phyloP scores from a whole-genome alignment of 495 filamentous ascomycete species.

The Pseudevernia furfuracea region DNA sequence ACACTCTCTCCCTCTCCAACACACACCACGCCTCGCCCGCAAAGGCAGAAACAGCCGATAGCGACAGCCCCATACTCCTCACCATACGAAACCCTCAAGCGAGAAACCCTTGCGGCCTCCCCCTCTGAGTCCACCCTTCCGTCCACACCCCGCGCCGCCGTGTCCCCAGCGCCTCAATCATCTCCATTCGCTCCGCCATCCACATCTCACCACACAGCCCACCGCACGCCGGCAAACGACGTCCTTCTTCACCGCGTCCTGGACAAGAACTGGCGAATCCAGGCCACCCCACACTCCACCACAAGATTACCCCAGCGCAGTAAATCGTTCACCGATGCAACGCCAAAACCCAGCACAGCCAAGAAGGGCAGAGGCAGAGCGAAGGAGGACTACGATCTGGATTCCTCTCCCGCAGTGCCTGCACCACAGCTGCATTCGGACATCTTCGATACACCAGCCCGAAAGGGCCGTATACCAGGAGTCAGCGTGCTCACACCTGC shows the following conservation, averaged over 20 bases:
- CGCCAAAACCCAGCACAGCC: conserved; percentile 24
- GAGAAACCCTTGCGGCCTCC: conserved; percentile 43
- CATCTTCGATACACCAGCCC: conserved; percentile 48
- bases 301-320: conserved; percentile 23
- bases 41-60: conserved; percentile 40
- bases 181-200: conserved; percentile 46
- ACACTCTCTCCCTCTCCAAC: conserved; percentile 48
- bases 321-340: conserved; percentile 27
- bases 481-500: conserved; percentile 69
- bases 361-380: conserved; percentile 36
- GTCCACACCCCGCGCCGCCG: conserved; percentile 37
- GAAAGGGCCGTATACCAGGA: conserved; percentile 44
- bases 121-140: conserved; percentile 40
- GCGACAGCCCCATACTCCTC: conserved; percentile 56
- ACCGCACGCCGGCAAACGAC: conserved; percentile 40
- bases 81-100: conserved; percentile 57
- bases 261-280: conserved; percentile 88
- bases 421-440: conserved; percentile 76
- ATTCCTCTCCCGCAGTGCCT: conserved; percentile 70
- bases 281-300: conserved; percentile 75
- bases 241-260: conserved; percentile 78
- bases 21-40: conserved; percentile 45
- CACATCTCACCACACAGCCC: conserved; percentile 28
- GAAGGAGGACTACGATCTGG: conserved; percentile 50
- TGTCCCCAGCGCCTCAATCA: conserved; percentile 32